A percentile compares a stretch with the other conserved stretches of the same genome.
Conservation (phyloP, 768 basidiomycete species). For the Hericium rajendrae region DNA sequence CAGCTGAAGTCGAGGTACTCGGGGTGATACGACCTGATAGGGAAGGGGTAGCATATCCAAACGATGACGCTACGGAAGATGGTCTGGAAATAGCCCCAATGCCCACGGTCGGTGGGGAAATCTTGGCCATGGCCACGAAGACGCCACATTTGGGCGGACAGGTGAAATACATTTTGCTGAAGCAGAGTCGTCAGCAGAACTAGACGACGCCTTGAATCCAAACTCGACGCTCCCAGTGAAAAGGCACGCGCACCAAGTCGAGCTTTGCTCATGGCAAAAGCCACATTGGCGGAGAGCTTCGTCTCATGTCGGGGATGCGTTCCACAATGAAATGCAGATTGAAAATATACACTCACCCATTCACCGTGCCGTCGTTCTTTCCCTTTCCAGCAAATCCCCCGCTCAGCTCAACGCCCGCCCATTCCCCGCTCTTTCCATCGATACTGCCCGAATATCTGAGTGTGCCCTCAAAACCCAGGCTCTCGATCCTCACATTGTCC, state of each 20-base stretch:
- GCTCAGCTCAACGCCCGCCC: conserved; percentile 89
- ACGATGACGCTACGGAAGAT: conserved; percentile 71
- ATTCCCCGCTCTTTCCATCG: conserved; percentile 80
- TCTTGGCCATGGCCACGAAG: conserved; percentile 76
- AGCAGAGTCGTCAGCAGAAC: neutral
- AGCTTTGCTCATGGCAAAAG: too few relatives aligned
- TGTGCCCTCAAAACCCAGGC: conserved; percentile 79
- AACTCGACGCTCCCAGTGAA: too few relatives aligned
- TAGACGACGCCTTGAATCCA: too few relatives aligned
- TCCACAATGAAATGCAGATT: neutral
- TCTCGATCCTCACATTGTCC: conserved; percentile 80
- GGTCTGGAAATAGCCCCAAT: conserved; percentile 46
- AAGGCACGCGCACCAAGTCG: too few relatives aligned
- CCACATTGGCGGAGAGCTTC: too few relatives aligned
- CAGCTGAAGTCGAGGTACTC: conserved; percentile 25
- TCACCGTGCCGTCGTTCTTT: conserved; percentile 89
- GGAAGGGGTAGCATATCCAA: conserved; percentile 38
- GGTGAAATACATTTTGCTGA: conserved; percentile 49
- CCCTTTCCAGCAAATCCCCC: conserved; percentile 84
- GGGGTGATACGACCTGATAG: conserved; percentile 16
- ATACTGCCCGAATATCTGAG: conserved; percentile 78
- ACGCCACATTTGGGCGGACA: conserved; percentile 86
- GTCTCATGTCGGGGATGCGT: too few relatives aligned
- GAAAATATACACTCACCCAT: conserved; percentile 55
- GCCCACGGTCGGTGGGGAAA: conserved; percentile 68